Evolutionary conservation across 2,329 filamentous ascomycete genomes (phyloP).

Genomic region (Venturia effusa): DNA sequence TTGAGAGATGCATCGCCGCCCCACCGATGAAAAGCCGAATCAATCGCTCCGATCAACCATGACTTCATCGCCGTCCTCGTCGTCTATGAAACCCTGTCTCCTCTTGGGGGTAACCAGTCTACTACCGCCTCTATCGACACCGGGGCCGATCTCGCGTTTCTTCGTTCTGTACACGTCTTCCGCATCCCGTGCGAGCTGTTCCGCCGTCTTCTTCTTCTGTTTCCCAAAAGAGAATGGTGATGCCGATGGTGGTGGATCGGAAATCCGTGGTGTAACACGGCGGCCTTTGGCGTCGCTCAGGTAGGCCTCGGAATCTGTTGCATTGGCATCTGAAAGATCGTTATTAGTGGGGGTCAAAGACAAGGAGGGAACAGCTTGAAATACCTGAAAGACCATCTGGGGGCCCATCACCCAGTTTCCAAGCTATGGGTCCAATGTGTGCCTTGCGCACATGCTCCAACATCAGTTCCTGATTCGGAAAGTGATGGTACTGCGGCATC

Average conservation of each 20-base stretch:
- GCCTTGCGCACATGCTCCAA: conserved; percentile 38
- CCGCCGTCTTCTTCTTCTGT: conserved; percentile 26
- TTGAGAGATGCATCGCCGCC: too few relatives aligned
- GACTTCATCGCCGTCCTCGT: conserved; percentile 37
- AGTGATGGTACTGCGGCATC: conserved; percentile 18
- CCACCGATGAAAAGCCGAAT: not conserved
- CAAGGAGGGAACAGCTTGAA: not conserved
- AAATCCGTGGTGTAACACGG: conserved; percentile 35
- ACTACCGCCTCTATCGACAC: conserved; percentile 42
- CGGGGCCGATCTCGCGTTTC: conserved; percentile 41
- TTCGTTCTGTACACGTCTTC: conserved; percentile 35
- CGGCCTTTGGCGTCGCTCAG: conserved; percentile 37
- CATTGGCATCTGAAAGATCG: conserved; percentile 13
- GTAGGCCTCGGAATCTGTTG: conserved; percentile 32
- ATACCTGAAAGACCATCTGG: conserved; percentile 44
- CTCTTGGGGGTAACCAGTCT: conserved; percentile 42
- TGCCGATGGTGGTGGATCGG: conserved; percentile 9
- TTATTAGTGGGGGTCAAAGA: not conserved
- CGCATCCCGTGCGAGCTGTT: conserved; percentile 35
- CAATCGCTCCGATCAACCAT: conserved; percentile 16
- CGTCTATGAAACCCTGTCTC: conserved; percentile 37
- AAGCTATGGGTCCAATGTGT: conserved; percentile 45
- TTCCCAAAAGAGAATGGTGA: conserved; percentile 2
- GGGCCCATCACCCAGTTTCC: conserved; percentile 50
- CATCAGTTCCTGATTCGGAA: conserved; percentile 32